Conservation (phyloP, 1,284 basidiomycete genomes). For the Inonotus obliquus region DNA sequence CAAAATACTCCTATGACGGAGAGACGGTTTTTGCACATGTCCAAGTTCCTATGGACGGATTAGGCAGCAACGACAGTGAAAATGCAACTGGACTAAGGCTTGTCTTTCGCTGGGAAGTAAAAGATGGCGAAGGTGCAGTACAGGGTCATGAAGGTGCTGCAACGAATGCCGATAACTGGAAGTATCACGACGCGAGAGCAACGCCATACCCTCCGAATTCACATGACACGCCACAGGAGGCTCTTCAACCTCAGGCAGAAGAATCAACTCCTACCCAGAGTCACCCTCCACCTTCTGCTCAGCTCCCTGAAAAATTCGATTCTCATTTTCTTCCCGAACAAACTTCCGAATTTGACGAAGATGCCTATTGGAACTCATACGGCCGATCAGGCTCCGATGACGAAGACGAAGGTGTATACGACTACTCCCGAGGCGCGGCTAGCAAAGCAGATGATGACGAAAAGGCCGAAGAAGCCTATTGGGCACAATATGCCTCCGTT, state of each 20-base stretch:
- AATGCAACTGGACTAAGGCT: slow-evolving; percentile 44
- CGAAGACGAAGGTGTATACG: slow-evolving; percentile 18
- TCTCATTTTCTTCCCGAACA: neutral
- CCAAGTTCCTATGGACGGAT: slow-evolving; percentile 36
- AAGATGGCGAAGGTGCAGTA: slow-evolving; percentile 21
- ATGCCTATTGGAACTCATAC: slow-evolving; percentile 67
- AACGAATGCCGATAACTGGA: slow-evolving; percentile 39
- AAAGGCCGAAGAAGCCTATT: slow-evolving; percentile 64
- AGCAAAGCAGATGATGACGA: slow-evolving; percentile 25
- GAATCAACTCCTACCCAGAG: neutral
- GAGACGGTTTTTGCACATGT: slow-evolving; percentile 61
- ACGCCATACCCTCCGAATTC: slow-evolving; percentile 69
- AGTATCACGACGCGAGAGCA: slow-evolving; percentile 59
- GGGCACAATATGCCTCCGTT: slow-evolving; percentile 63
- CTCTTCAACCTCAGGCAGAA: slow-evolving; percentile 21
- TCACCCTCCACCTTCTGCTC: neutral
- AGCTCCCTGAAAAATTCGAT: neutral
- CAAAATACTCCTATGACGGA: slow-evolving; percentile 54
- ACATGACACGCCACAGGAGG: slow-evolving; percentile 38
- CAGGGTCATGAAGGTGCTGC: neutral
- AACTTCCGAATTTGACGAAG: slow-evolving; percentile 29
- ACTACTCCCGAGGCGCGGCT: slow-evolving; percentile 18
- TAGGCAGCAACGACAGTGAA: slow-evolving; percentile 14
- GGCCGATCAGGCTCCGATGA: slow-evolving; percentile 31
- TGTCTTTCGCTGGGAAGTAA: slow-evolving; percentile 60